These are phyloP conservation scores for Boletellus ananiceps DNA, from an alignment of 768 basidiomycete species.

Conservation along the genomic window DNA sequence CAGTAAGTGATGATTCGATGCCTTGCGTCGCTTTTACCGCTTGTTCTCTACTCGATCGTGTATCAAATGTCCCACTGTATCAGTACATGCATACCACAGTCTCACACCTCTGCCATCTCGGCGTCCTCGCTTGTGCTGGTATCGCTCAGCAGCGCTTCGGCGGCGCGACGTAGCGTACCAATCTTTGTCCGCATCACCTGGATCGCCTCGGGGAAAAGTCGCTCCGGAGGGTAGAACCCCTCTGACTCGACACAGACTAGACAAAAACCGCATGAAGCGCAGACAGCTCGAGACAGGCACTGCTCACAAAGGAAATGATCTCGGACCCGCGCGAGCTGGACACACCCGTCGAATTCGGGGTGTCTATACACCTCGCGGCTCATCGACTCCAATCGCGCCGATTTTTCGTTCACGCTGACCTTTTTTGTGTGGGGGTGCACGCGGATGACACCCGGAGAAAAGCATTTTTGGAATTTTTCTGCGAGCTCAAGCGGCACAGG, in stretches of 20 bases:
- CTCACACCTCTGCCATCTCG: slow-evolving; percentile 46
- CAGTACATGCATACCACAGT: neutral
- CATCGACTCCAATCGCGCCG: slow-evolving; percentile 81
- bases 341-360: slow-evolving; percentile 81
- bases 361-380: slow-evolving; percentile 90
- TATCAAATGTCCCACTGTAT: neutral
- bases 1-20: slow-evolving; percentile 6
- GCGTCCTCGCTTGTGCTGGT: slow-evolving; percentile 43
- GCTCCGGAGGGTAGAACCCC: slow-evolving; percentile 81
- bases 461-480: slow-evolving; percentile 82
- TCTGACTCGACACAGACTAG: slow-evolving; percentile 89
- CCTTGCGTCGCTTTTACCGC: neutral
- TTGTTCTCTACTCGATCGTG: neutral
- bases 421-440: slow-evolving; percentile 53
- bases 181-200: slow-evolving; percentile 82
- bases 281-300: neutral
- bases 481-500: slow-evolving; percentile 76
- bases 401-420: slow-evolving; percentile 57
- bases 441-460: slow-evolving; percentile 76
- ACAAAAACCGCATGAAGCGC: slow-evolving; percentile 5
- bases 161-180: slow-evolving; percentile 50
- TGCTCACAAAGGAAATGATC: slow-evolving; percentile 91
- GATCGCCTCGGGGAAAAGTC: slow-evolving; percentile 76
- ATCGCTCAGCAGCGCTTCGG: slow-evolving; percentile 50
- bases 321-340: slow-evolving; percentile 78